Conservation (phyloP, 495 filamentous ascomycete species). For the Rostrohypoxylon terebratum region DNA sequence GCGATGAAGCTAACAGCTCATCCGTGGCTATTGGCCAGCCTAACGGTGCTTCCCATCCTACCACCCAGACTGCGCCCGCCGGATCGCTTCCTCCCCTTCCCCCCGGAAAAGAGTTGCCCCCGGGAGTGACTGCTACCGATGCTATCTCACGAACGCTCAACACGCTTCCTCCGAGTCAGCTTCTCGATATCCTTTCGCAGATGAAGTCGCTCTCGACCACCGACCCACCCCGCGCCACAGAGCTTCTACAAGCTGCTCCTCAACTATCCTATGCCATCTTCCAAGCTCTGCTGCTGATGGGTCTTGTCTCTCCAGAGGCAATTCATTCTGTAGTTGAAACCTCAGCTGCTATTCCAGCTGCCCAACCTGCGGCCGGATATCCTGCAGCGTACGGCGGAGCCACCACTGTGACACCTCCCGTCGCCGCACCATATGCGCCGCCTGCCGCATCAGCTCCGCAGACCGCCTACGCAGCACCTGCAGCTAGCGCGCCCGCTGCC, state of each 20-base stretch:
- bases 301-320: conserved; percentile 78
- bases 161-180: conserved; percentile 84
- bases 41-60: conserved; percentile 40
- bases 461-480: conserved; percentile 56
- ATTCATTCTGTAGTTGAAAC: conserved; percentile 63
- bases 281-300: conserved; percentile 92
- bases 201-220: conserved; percentile 88
- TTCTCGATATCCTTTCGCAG: conserved; percentile 93
- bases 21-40: conserved; percentile 59
- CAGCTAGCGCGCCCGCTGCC: conserved; percentile 52
- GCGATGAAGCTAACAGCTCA: conserved; percentile 60
- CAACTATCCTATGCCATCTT: conserved; percentile 97
- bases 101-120: conserved; percentile 82
- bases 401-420: conserved; percentile 48
- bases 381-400: conserved; percentile 35
- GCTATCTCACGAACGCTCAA: conserved; percentile 90
- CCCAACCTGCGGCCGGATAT: conserved; percentile 29
- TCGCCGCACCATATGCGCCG: conserved; percentile 34
- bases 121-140: conserved; percentile 84
- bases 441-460: conserved; percentile 38
- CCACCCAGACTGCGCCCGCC: conserved; percentile 37
- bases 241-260: conserved; percentile 87
- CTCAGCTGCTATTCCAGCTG: conserved; percentile 38
- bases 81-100: conserved; percentile 80
- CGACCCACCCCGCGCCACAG: conserved; percentile 85